Evolutionary conservation across 495 filamentous ascomycete genomes (phyloP).

Genomic region (Trichocladium antarcticum): DNA sequence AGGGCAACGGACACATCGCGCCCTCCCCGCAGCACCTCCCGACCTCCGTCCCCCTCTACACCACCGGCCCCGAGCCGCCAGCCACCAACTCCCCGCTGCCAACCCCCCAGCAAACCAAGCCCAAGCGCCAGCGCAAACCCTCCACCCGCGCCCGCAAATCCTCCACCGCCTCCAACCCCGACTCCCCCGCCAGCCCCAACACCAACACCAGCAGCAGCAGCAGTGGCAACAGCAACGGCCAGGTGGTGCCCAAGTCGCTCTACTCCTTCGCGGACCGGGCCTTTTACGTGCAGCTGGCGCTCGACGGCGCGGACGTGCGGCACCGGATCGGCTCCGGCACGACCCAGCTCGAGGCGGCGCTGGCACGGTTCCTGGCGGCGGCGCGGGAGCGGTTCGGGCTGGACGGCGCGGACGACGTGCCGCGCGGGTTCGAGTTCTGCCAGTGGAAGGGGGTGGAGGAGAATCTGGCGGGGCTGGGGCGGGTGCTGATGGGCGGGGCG

Average conservation of each 20-base stretch:
- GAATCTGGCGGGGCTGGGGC: neutral
- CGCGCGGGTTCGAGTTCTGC: neutral
- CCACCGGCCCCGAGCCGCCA: neutral
- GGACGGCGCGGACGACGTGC: neutral
- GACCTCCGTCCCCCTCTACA: neutral
- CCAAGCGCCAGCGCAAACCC: neutral
- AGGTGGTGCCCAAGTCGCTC: neutral
- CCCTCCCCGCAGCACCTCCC: neutral
- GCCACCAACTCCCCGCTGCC: no score
- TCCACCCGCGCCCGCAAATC: conserved; percentile 2
- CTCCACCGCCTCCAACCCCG: neutral
- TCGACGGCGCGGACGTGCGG: neutral
- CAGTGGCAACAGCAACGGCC: neutral
- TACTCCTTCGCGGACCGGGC: conserved; percentile 1
- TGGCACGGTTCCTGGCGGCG: neutral
- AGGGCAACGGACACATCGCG: neutral
- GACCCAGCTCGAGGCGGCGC: neutral
- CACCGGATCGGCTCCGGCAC: conserved; percentile 2
- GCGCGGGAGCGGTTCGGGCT: neutral
- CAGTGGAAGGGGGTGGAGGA: neutral
- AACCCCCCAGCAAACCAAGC: neutral
- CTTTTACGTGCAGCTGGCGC: conserved; percentile 1
- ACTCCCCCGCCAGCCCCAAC: neutral
- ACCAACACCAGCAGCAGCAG: neutral
- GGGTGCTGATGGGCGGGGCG: neutral